Evolutionary conservation across 176 grass and related monocot genomes (phyloP).

Genomic region (bread wheat (Triticum aestivum)): DNA sequence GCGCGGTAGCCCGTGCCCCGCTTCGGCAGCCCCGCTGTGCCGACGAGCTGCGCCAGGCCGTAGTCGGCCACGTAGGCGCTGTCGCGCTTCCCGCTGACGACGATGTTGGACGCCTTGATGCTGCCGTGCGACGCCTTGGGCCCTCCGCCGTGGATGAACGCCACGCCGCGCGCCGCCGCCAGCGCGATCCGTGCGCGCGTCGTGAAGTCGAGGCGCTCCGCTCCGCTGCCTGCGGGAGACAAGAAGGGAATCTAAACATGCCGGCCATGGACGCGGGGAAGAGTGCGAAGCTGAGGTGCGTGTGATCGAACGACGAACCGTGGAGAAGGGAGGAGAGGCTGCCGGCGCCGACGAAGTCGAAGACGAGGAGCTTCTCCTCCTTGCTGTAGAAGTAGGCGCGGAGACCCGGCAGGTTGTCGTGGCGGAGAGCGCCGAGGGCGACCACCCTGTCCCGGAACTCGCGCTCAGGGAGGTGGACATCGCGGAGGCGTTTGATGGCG

Average conservation of each 20-base stretch:
- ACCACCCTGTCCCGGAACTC: slow-evolving; percentile 56
- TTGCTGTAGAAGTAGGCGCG: slow-evolving; percentile 71
- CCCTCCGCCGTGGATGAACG: slow-evolving; percentile 60
- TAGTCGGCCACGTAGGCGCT: slow-evolving; percentile 50
- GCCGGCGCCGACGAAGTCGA: slow-evolving; percentile 63
- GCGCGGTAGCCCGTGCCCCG: slow-evolving; percentile 56
- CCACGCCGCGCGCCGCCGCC: slow-evolving; percentile 67
- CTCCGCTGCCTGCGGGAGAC: slow-evolving; percentile 35
- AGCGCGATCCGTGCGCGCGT: slow-evolving; percentile 56
- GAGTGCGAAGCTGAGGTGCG: neutral
- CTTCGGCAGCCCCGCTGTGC: slow-evolving; percentile 20
- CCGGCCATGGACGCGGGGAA: neutral
- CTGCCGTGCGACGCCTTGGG: slow-evolving; percentile 51
- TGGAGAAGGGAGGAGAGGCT: slow-evolving; percentile 77
- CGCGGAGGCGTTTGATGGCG: slow-evolving; percentile 66
- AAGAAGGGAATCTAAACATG: neutral
- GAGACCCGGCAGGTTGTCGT: slow-evolving; percentile 52
- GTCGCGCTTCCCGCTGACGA: slow-evolving; percentile 29
- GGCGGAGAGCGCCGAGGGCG: slow-evolving; percentile 43
- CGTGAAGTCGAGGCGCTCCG: slow-evolving; percentile 45
- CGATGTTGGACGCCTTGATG: slow-evolving; percentile 75
- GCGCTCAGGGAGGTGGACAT: slow-evolving; percentile 48
- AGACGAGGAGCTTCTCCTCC: slow-evolving; percentile 89
- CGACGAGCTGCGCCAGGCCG: slow-evolving; percentile 53
- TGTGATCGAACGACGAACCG: slow-evolving; percentile 22